A percentile compares a stretch with the other conserved stretches of the same genome.
These are phyloP conservation scores for Aureoboletus auriporus DNA, from an alignment of 768 basidiomycete species.

Conservation along the genomic window DNA sequence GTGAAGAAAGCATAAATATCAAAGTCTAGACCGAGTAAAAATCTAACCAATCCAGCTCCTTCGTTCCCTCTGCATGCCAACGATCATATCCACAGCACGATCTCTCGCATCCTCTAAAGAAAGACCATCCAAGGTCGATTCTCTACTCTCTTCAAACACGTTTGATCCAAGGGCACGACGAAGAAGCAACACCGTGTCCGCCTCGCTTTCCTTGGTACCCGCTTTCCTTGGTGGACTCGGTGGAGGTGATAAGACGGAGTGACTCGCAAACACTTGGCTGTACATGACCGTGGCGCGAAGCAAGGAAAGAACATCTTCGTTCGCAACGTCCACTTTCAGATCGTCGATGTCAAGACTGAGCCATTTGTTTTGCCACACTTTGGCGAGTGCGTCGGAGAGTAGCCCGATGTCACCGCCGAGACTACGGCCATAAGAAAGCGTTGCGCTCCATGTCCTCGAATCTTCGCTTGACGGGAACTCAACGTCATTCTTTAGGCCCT, in stretches of 20 bases:
- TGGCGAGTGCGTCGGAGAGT: constrained; percentile 54
- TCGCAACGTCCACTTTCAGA: constrained; percentile 26
- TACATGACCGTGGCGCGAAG: constrained; percentile 60
- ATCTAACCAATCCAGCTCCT: constrained; percentile 14
- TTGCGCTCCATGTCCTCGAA: constrained; percentile 40
- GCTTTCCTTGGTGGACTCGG: constrained; percentile 44
- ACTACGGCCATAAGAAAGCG: constrained; percentile 56
- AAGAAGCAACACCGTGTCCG: constrained; percentile 42
- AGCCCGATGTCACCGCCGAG: constrained; percentile 56
- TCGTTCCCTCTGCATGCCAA: constrained; percentile 32
- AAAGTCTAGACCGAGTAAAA: background rate
- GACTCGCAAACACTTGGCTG: constrained; percentile 50
- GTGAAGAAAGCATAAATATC: background rate
- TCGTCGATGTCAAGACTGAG: constrained; percentile 27
- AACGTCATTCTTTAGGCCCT: constrained; percentile 11
- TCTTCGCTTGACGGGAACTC: constrained; percentile 19
- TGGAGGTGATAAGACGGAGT: constrained; percentile 52
- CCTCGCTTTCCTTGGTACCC: constrained; percentile 5
- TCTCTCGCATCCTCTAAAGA: constrained; percentile 72
- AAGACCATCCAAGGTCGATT: constrained; percentile 25
- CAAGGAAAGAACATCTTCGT: constrained; percentile 49
- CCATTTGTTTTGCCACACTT: constrained; percentile 45
- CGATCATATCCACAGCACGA: constrained; percentile 69
- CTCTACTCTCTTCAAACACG: constrained; percentile 38
- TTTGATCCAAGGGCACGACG: constrained; percentile 51